Base-by-base conservation (phyloP, 1,139 yeast species). In the Yamadazyma oceani region DNA sequence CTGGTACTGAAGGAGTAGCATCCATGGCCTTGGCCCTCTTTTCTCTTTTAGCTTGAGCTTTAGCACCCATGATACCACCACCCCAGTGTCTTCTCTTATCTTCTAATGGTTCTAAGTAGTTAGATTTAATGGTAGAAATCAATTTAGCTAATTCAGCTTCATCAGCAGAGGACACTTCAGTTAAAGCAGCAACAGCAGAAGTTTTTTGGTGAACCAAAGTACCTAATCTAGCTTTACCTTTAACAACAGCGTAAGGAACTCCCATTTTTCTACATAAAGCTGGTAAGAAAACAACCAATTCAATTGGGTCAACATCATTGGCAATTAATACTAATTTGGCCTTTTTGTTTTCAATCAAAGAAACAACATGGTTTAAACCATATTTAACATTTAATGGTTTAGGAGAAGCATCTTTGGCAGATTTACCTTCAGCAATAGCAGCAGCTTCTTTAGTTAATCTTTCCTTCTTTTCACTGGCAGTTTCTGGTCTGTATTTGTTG, bases 261-360 rank as follows among this genome's bases (percentile, higher is more conserved):
- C 97, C 97, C 94, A 90, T 82, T 84, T 90, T 90, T 80, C 92
- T 87, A 80, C 97, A 90, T 66, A 90, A 82, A 72, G 97, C 97
- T 67, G 97, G 97, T 58, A 90, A 78, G 84, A 86, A 90, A 57
- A 90, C 78, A 59, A 90, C 97, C 68, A 90, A 80, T 77, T 90
- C 97, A 66, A 90, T 87, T 69, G 97, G 97, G 80, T 90, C 97
- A 63, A 90, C 97, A 61, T 90, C 97, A 78, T 90, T 85, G 67
- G 97, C 97, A 66, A 90, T 90, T 69, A 90, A 81, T 54, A 90
- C 97, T 62, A 90, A 82, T 73, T 88, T 86, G 59, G 96, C 95
- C 81, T 90, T 90, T 83, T 90, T 90, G 94, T 88, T 89, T 81
- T 90, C 97, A 62, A 90, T 75, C 57, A 90, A 81, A 49, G 96